Percentiles rank a stretch among this genome's conserved stretches.
Conservation (phyloP, 805 yeast genomes). For the Suhomyces tanzawaensis region DNA sequence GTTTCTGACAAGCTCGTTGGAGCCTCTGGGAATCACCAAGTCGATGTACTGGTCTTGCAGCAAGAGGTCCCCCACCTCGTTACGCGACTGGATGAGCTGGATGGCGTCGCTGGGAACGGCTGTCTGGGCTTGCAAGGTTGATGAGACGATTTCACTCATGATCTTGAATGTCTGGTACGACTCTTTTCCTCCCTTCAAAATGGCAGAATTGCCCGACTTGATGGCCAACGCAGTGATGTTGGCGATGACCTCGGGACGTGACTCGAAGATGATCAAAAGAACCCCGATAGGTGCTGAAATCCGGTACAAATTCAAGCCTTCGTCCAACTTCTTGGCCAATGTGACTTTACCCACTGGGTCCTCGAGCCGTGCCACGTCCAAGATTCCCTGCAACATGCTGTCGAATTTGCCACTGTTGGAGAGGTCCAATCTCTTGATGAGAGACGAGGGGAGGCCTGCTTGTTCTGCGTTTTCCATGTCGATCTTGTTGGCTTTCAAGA, state of each 20-base stretch:
- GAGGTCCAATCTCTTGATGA: slow-evolving; percentile 82
- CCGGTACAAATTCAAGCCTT: slow-evolving; percentile 78
- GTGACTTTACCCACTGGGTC: slow-evolving; percentile 94
- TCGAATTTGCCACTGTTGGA: slow-evolving; percentile 83
- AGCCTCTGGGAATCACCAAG: slow-evolving; percentile 97
- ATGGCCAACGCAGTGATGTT: slow-evolving; percentile 94
- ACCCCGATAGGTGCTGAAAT: slow-evolving; percentile 96
- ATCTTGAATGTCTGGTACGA: slow-evolving; percentile 79
- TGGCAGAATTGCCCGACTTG: slow-evolving; percentile 96
- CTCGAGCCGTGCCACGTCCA: slow-evolving; percentile 83
- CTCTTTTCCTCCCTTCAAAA: slow-evolving; percentile 96
- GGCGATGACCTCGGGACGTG: slow-evolving; percentile 98
- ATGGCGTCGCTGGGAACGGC: slow-evolving; percentile 78
- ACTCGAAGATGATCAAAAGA: slow-evolving; percentile 85
- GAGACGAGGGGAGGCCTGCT: slow-evolving; percentile 62
- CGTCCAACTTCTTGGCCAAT: slow-evolving; percentile 81
- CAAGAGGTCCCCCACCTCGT: slow-evolving; percentile 82
- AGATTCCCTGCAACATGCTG: slow-evolving; percentile 89
- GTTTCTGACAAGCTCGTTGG: slow-evolving; percentile 82
- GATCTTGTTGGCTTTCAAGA: slow-evolving; percentile 67
- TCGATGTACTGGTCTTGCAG: slow-evolving; percentile 88
- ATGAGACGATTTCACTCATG: slow-evolving; percentile 69
- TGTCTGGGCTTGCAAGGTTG: slow-evolving; percentile 55
- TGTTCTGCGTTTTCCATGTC: slow-evolving; percentile 72
- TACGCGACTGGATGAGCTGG: slow-evolving; percentile 84